These are phyloP conservation scores for Tephrocybe sp. DNA, from an alignment of 768 basidiomycete species.

Conservation along the genomic window DNA sequence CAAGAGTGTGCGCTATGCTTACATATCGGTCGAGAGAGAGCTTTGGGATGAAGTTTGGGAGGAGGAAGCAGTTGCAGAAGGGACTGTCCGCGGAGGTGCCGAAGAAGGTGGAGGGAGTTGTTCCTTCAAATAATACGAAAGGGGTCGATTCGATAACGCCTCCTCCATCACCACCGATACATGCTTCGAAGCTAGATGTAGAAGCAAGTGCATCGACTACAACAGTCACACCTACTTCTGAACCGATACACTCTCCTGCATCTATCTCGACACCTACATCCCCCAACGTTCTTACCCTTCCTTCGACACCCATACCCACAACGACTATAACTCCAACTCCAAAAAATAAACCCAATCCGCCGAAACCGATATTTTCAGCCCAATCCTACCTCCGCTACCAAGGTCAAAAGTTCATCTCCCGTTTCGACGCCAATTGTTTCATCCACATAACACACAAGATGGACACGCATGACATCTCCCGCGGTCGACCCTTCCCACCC, in stretches of 20 bases:
- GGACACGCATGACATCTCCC: slow-evolving; percentile 89
- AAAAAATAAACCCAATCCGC: slow-evolving; percentile 16
- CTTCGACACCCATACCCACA: not conserved
- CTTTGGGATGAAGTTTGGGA: slow-evolving; percentile 90
- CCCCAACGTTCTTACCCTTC: no score
- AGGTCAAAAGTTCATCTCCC: slow-evolving; percentile 92
- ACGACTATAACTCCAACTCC: not conserved
- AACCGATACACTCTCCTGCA: not conserved
- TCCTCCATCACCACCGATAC: slow-evolving; percentile 28
- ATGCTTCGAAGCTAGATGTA: slow-evolving; percentile 15
- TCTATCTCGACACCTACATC: not conserved
- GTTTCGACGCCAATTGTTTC: slow-evolving; percentile 99
- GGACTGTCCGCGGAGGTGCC: not conserved
- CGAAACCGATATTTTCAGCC: slow-evolving; percentile 76
- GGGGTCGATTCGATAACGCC: slow-evolving; percentile 22
- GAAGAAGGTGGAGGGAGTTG: not conserved
- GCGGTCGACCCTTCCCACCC: slow-evolving; percentile 39
- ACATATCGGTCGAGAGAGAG: slow-evolving; percentile 92
- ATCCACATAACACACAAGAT: slow-evolving; percentile 82
- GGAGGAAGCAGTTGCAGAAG: slow-evolving; percentile 56
- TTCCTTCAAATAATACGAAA: not conserved
- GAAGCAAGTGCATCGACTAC: not conserved
- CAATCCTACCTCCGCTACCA: slow-evolving; percentile 98
- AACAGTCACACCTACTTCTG: not conserved
- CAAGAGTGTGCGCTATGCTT: slow-evolving; percentile 89